Evolutionary conservation across 257 asterid genomes (phyloP).

Genomic region (Ilex aquifolium): DNA sequence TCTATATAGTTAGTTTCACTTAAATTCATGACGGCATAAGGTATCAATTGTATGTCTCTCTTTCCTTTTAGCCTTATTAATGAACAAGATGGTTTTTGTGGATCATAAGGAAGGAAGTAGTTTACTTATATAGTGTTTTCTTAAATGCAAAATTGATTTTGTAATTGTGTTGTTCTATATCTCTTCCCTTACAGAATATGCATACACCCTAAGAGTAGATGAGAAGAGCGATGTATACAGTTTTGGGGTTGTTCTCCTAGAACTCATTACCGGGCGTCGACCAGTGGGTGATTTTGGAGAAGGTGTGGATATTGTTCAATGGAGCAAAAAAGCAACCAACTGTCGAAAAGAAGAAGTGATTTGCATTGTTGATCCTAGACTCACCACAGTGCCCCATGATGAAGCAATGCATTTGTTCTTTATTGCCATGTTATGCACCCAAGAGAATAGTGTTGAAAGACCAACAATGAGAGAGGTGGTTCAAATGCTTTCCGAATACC

Average conservation of each 20-base stretch:
- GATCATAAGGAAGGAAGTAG: too few relatives aligned
- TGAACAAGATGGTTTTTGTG: too few relatives aligned
- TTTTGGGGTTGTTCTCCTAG: slow-evolving; percentile 38
- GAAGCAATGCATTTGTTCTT: slow-evolving; percentile 79
- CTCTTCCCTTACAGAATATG: slow-evolving; percentile 29
- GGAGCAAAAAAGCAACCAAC: slow-evolving; percentile 56
- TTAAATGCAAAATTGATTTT: too few relatives aligned
- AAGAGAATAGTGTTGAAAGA: slow-evolving; percentile 73
- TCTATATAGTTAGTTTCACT: too few relatives aligned
- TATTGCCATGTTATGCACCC: slow-evolving; percentile 80
- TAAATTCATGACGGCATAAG: too few relatives aligned
- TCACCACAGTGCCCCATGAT: slow-evolving; percentile 52
- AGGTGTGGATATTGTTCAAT: slow-evolving; percentile 43
- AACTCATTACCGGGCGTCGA: slow-evolving; percentile 37
- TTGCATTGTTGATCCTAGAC: slow-evolving; percentile 53
- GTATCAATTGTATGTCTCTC: too few relatives aligned
- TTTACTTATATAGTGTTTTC: too few relatives aligned
- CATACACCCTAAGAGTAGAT: slow-evolving; percentile 38
- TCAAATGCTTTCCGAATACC: slow-evolving; percentile 83
- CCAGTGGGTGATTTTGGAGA: slow-evolving; percentile 48
- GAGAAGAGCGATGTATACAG: slow-evolving; percentile 49
- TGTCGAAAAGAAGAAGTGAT: slow-evolving; percentile 56
- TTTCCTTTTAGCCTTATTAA: too few relatives aligned
- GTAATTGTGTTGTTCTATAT: too few relatives aligned
- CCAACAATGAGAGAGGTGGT: slow-evolving; percentile 93